Evolutionary conservation across 352 stramenopile species (phyloP), one percentile per base, ranked within the genome.

Genomic region (Phytophthora lateralis): DNA sequence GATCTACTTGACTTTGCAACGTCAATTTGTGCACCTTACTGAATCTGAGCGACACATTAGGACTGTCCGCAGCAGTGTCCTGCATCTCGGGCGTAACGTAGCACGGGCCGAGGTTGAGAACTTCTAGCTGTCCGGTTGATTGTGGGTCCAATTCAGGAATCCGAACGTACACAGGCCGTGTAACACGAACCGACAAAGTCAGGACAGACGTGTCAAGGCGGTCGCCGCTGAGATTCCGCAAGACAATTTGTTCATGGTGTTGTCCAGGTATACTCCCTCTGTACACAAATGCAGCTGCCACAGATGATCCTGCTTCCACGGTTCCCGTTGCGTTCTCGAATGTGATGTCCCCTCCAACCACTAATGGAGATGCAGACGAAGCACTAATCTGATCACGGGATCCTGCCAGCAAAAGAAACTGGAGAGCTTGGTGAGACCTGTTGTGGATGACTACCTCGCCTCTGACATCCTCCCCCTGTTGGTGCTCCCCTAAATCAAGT

Each of bases 21-120:
- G 85, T 92, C 35, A 96, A 60, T 46, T 94, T 95, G 69, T 90
- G 85, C 20, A 93, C 74, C 66, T 96, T 96, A 63, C 85, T 95
- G 60, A 95, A 96, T 48, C 89, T 85, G 26, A 91, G 58, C 1
- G 76, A 80, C 9, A 90, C 69, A 47, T 90, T 91, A 3, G 83
- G 83, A 45, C 79, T 92, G 47, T 95, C 84, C 8, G 81, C 73
- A 39, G 83, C 71, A 12, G 77, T 89, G 55, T 93, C 86, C 67
- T 93, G 80, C 81, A 91, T 92, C 44, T 93, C 84, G 12, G 84
- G 80, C 4, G 83, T 95, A 30, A 96, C 84, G 50, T 95, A 96
- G 68, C 85, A 95, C 1, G 82, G 69, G 0, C 88, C 88, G 30
- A 96, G 48, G 55, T 96, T 73, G 6, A 96, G 59, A 49, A 93